Evolutionary conservation across 768 basidiomycete genomes (phyloP).

Genomic region (Postia placenta): DNA sequence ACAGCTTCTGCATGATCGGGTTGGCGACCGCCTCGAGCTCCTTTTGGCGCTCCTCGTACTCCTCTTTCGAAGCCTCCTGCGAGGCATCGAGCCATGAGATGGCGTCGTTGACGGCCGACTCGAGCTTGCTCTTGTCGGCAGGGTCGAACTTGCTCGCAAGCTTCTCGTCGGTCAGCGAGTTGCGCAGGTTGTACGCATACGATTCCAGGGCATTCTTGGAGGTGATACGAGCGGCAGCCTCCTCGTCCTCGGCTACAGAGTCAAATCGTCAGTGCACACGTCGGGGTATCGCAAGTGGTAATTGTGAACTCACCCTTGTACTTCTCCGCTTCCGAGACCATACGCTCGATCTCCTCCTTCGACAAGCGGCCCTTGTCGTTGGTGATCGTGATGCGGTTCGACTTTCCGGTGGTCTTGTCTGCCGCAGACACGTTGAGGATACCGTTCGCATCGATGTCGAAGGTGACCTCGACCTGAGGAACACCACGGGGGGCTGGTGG

Average conservation of each 20-base stretch:
- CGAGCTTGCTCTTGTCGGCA: slow-evolving; percentile 79
- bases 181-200: slow-evolving; percentile 92
- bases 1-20: slow-evolving; percentile 70
- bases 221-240: slow-evolving; percentile 72
- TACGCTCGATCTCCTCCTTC: slow-evolving; percentile 97
- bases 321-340: slow-evolving; percentile 92
- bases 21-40: slow-evolving; percentile 81
- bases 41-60: slow-evolving; percentile 90
- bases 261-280: slow-evolving; percentile 14
- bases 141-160: slow-evolving; percentile 84
- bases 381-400: slow-evolving; percentile 88
- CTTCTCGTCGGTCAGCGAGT: slow-evolving; percentile 81
- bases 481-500: slow-evolving; percentile 97
- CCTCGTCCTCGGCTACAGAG: slow-evolving; percentile 72
- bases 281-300: background rate
- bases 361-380: slow-evolving; percentile 96
- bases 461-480: slow-evolving; percentile 96
- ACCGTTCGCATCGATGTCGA: slow-evolving; percentile 97
- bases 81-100: slow-evolving; percentile 84
- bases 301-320: slow-evolving; percentile 60
- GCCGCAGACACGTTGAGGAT: slow-evolving; percentile 92
- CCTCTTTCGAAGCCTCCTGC: slow-evolving; percentile 89
- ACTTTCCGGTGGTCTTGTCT: slow-evolving; percentile 97
- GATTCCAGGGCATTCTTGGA: slow-evolving; percentile 93
- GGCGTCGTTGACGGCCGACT: slow-evolving; percentile 73